Base-by-base conservation (phyloP, 352 stramenopile species). In the Aphanomyces stellatus region DNA sequence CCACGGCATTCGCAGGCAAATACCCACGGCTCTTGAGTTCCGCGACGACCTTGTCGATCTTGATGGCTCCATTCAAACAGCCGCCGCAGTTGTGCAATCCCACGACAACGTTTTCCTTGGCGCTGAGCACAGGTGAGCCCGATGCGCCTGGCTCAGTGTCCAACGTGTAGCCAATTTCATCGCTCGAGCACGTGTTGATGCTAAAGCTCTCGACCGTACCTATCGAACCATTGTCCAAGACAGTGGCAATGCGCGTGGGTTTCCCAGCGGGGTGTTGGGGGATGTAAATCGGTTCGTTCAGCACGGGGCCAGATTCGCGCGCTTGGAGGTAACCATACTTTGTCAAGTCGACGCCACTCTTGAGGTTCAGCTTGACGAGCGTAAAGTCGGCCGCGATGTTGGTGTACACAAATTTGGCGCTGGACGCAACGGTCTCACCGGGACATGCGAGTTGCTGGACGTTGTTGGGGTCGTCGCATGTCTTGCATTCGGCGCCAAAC, bases 91-190 rank as follows among this genome's bases (percentile, higher is more conserved):
- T 80, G 74, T 90, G 82, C 10, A 90, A 65, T 13, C 79, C 82
- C 35, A 90, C 73, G 8, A 90, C 81, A 0, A 70, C 79, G 71
- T 90, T 80, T 63, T 90, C 81, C 49, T 70, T 71, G 34, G 74
- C 77, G 65, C 79, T 87, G 78, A 90, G 55, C 6, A 90, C 75
- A 0, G 81, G 81, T 7, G 81, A 84, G 0, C 81, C 81, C 0
- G 81, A 90, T 6, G 81, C 87, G 17, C 81, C 81, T 49, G 76
- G 76, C 35, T 78, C 67, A 27, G 82, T 91, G 63, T 91, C 82
- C 27, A 80, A 78, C 66, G 83, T 86, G 67, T 91, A 91, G 49
- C 71, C 78, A 24, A 88, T 80, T 24, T 78, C 75, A n/a, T 68
- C 53, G 42, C 71, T 71, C 35, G 57, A 41, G n/a, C 41, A 65